These are phyloP conservation scores for Sclerotinia nivalis DNA, from an alignment of 2,329 filamentous ascomycete species.

Conservation along the genomic window DNA sequence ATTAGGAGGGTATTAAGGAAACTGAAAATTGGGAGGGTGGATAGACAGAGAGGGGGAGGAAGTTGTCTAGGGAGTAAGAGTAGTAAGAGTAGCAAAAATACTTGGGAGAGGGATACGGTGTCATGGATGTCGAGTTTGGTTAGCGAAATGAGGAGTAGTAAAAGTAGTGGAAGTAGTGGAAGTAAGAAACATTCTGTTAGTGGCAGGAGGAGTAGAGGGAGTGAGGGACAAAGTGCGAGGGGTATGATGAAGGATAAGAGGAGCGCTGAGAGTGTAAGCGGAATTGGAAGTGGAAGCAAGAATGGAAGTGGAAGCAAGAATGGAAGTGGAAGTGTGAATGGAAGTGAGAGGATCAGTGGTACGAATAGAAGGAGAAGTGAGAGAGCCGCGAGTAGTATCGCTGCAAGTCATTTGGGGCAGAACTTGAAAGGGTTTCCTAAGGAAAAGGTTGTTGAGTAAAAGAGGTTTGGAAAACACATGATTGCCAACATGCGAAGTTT, in stretches of 20 bases:
- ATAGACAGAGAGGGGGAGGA: neutral
- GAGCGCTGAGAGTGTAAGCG: neutral
- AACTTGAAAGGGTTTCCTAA: neutral
- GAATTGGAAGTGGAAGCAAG: neutral
- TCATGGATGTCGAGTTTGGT: slow-evolving; percentile 2
- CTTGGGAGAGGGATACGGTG: neutral
- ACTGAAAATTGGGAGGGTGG: neutral
- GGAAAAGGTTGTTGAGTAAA: neutral
- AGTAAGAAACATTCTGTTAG: neutral
- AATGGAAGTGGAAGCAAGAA: neutral
- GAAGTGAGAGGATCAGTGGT: neutral
- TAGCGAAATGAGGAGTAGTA: neutral
- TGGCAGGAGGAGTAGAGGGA: neutral
- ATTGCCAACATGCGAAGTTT: neutral
- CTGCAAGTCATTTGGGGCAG: neutral
- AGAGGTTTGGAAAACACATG: too few species aligned
- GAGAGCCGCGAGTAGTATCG: neutral
- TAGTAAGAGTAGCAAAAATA: neutral
- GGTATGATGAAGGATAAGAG: neutral
- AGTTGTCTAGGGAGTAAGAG: neutral
- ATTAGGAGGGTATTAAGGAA: neutral
- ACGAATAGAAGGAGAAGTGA: neutral
- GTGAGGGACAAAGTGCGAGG: neutral
- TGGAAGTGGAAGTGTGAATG: neutral
- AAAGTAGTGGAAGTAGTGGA: neutral